Base-by-base conservation (phyloP, 2,329 filamentous ascomycete genomes). In the Colletotrichum noveboracense region DNA sequence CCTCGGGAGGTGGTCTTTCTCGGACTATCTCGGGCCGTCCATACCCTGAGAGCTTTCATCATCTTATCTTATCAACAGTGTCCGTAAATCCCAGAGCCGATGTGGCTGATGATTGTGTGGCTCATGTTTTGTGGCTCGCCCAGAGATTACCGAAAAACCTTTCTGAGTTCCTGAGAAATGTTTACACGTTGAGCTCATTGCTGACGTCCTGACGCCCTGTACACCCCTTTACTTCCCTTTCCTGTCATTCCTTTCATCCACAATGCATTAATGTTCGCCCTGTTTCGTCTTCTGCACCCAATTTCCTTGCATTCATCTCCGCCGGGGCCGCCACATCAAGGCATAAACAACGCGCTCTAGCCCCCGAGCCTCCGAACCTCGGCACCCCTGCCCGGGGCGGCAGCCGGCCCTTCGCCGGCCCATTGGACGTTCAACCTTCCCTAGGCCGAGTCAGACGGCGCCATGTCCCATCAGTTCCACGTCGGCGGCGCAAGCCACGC, bases 381-480 rank as follows among this genome's bases (percentile, higher is more conserved):
- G 55, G 62, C 38, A 66, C 61, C 68, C 71, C 68, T 30, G 21
- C n/a, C 38, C 24, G 21, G 52, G 61, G 61, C 66, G 68, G 28
- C 60, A 30, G 14, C 55, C 30, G 55, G n/a, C 7, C 36, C 34
- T 21, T 26, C 8, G 18, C 14, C 55, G 56, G 34, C 28, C 21
- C n/a, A n/a, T 43, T 13, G 24, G 24, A 18, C 62, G 43, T 21
- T 26, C 16, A n/a, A 5, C 28, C 24, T 10, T 5, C 26, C 26
- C 21, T 32, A 21, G 13, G 38, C 34, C 55, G 58, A 38, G 21
- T 24, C 21, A 16, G 21, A 21, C 8, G 52, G 26, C 21, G 26
- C 38, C 48, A 76, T 78, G 78, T 55, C 76, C 14, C 67, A 75
- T 26, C 74, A 43, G 21, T 74, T 78, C 18, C 78, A 78, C 52